phyloP scores from a whole-genome alignment of 2,329 filamentous ascomycete genomes.

The Trichoderma atrobrunneum region DNA sequence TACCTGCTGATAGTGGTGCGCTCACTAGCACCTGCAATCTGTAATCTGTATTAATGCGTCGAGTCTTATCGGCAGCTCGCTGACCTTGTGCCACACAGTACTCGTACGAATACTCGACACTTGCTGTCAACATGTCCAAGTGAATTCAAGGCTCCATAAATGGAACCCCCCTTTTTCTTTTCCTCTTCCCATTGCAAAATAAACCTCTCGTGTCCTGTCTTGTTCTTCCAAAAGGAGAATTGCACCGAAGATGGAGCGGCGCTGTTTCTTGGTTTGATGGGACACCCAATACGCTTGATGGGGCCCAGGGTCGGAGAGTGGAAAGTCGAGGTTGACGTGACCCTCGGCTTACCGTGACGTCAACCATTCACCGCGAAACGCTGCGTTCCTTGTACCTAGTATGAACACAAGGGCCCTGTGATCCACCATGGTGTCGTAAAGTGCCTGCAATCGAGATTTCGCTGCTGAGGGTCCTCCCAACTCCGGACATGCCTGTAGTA shows the following conservation, averaged over 20 bases:
- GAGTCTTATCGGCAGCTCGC: not conserved
- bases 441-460: constrained; percentile 31
- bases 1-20: not conserved
- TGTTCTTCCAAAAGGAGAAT: not conserved
- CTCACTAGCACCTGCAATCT: not conserved
- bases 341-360: constrained; percentile 26
- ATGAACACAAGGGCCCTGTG: constrained; percentile 8
- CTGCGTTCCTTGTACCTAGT: not conserved
- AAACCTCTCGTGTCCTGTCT: not conserved
- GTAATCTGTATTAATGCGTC: not conserved
- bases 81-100: not conserved
- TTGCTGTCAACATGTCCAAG: not conserved
- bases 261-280: not conserved
- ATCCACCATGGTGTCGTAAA: constrained; percentile 21
- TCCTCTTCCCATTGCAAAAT: not conserved
- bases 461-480: constrained; percentile 29
- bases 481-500: not conserved
- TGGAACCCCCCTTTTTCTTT: not conserved
- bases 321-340: constrained; percentile 15
- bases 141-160: not conserved
- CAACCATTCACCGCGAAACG: constrained; percentile 17
- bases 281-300: not conserved
- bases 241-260: not conserved
- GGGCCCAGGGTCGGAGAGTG: not conserved
- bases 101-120: no score